Evolutionary conservation across 202 grass and related monocot genomes (phyloP).

Genomic region (Carex arenaria): DNA sequence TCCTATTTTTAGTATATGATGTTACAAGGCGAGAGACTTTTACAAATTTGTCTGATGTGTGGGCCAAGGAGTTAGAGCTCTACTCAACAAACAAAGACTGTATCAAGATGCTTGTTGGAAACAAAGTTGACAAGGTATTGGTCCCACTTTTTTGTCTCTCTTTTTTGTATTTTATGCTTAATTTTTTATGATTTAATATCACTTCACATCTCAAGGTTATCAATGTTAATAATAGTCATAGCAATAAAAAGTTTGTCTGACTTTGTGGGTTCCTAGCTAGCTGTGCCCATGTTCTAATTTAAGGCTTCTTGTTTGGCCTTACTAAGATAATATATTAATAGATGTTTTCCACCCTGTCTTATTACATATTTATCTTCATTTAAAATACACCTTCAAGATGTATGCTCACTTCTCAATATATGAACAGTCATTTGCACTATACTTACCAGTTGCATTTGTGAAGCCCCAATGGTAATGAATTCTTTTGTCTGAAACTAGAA

Average conservation of each 20-base stretch:
- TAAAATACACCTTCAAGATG: background rate
- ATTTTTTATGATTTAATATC: background rate
- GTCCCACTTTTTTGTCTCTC: background rate
- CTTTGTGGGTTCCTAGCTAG: background rate
- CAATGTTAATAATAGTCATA: conserved; percentile 8
- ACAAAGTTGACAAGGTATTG: conserved; percentile 94
- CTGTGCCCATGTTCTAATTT: background rate
- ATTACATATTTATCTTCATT: background rate
- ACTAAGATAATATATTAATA: conserved; percentile 4
- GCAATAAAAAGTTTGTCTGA: background rate
- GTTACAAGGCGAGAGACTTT: conserved; percentile 88
- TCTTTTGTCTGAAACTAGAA: background rate
- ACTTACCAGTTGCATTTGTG: background rate
- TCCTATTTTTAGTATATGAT: conserved; percentile 79
- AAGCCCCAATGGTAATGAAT: background rate
- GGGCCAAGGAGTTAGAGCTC: conserved; percentile 87
- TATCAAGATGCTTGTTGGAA: conserved; percentile 95
- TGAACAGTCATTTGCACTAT: background rate
- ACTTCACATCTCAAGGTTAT: background rate
- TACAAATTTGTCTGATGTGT: conserved; percentile 89
- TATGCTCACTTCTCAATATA: background rate
- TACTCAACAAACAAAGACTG: conserved; percentile 82
- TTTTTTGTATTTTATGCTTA: background rate
- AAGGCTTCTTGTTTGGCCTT: background rate
- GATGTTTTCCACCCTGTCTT: background rate